Percentiles rank a stretch among this genome's conserved stretches.
Conservation (phyloP, 331 rosid species). For the Ulmus americana region DNA sequence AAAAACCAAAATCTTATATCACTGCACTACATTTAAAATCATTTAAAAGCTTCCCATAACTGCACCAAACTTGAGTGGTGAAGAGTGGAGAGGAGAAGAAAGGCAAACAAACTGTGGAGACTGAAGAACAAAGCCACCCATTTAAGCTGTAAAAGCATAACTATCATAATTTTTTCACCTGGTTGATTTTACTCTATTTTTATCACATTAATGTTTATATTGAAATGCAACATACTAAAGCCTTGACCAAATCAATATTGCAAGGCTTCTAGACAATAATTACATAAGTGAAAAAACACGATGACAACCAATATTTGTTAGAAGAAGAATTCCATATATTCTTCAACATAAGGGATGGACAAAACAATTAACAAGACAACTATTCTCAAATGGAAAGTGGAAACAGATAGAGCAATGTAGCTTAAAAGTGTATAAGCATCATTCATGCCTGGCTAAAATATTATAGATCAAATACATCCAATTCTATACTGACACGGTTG, state of each 20-base stretch:
- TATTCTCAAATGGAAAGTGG: neutral
- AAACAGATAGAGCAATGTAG: neutral
- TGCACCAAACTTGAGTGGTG: neutral
- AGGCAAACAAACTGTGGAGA: neutral
- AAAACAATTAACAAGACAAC: neutral
- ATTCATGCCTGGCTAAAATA: no score
- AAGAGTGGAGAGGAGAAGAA: neutral
- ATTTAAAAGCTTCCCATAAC: neutral
- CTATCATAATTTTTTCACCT: no score
- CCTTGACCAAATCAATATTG: no score
- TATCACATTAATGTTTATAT: no score
- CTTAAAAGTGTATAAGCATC: neutral
- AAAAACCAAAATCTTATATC: slow-evolving; percentile 14
- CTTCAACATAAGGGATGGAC: neutral
- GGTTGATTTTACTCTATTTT: no score
- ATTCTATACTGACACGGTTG: no score
- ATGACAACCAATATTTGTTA: neutral
- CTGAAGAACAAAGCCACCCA: neutral
- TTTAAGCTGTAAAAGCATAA: neutral
- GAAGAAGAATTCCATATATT: neutral
- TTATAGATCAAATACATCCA: no score
- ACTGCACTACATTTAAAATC: slow-evolving; percentile 13
- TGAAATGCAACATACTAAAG: no score
- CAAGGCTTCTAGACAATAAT: neutral
- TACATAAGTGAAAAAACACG: neutral